These are phyloP conservation scores for Sporothrix dimorphospora DNA, from an alignment of 2,329 filamentous ascomycete genomes.

Conservation along the genomic window DNA sequence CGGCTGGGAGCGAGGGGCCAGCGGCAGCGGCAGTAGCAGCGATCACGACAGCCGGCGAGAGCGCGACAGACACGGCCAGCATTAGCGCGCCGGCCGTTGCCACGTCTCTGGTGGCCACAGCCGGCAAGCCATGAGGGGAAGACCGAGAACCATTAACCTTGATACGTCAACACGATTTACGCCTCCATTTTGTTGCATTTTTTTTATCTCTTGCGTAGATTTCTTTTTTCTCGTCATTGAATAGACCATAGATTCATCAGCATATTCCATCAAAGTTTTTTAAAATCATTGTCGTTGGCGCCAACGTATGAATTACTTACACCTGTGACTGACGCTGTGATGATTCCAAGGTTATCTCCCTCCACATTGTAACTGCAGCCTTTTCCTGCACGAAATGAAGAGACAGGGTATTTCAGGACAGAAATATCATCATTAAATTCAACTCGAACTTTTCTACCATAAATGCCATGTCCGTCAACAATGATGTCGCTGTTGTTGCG, in stretches of 20 bases:
- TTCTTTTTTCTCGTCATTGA: not conserved
- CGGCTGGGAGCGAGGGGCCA: constrained; percentile 43
- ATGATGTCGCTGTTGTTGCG: not conserved
- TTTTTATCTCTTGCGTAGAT: not conserved
- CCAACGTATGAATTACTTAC: too few relatives aligned
- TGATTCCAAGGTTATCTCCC: too few relatives aligned
- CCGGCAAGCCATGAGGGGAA: not conserved
- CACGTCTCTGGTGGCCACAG: not conserved
- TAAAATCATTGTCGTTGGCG: too few relatives aligned
- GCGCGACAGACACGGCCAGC: not conserved
- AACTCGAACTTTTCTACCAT: too few relatives aligned
- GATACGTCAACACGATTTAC: not conserved
- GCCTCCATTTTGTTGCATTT: not conserved
- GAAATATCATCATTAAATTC: too few relatives aligned
- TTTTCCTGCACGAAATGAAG: too few relatives aligned
- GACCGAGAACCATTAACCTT: too few relatives aligned
- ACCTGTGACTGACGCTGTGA: too few relatives aligned
- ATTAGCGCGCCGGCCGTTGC: not conserved
- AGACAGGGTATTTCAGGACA: too few relatives aligned
- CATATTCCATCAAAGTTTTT: not conserved
- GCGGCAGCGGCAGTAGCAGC: not conserved
- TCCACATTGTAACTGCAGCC: too few relatives aligned
- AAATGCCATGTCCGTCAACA: not conserved
- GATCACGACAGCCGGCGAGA: not conserved
- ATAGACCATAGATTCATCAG: not conserved